These are phyloP conservation scores for Apiospora arundinis DNA, from an alignment of 2,329 filamentous ascomycete genomes.

Conservation along the genomic window DNA sequence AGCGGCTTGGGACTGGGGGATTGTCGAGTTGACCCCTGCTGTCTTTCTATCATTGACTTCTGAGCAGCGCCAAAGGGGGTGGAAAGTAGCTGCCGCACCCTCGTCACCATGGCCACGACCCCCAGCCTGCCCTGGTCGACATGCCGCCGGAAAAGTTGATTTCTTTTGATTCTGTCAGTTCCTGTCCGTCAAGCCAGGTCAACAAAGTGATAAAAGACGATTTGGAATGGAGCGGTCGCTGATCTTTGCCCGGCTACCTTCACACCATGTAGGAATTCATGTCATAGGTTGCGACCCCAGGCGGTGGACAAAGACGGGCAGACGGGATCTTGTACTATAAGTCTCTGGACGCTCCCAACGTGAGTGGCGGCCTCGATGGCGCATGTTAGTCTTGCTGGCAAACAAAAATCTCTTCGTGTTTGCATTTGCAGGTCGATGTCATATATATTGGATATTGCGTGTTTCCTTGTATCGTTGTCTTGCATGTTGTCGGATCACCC, in stretches of 20 bases:
- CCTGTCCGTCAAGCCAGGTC: background rate
- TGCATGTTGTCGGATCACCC: background rate
- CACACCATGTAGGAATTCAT: background rate
- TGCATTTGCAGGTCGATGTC: background rate
- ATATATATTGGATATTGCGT: background rate
- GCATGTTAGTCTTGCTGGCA: background rate
- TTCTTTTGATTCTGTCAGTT: slow-evolving; percentile 7
- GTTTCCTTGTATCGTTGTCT: background rate
- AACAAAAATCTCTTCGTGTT: background rate
- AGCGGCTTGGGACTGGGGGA: background rate
- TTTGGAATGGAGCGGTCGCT: slow-evolving; percentile 4
- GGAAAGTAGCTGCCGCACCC: background rate
- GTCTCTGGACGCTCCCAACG: background rate
- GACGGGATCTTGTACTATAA: background rate
- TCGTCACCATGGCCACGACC: background rate
- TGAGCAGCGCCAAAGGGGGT: background rate
- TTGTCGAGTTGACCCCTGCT: background rate
- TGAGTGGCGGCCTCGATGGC: background rate
- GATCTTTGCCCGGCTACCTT: background rate
- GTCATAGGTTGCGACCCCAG: background rate
- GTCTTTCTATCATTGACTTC: background rate
- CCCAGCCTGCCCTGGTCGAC: background rate
- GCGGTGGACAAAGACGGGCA: background rate
- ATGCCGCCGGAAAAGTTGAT: background rate
- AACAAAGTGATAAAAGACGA: background rate